Percentiles rank a stretch among this genome's conserved stretches.
Evolutionary conservation across 2,329 filamentous ascomycete genomes (phyloP).

Genomic region (Metarhizium sp.): DNA sequence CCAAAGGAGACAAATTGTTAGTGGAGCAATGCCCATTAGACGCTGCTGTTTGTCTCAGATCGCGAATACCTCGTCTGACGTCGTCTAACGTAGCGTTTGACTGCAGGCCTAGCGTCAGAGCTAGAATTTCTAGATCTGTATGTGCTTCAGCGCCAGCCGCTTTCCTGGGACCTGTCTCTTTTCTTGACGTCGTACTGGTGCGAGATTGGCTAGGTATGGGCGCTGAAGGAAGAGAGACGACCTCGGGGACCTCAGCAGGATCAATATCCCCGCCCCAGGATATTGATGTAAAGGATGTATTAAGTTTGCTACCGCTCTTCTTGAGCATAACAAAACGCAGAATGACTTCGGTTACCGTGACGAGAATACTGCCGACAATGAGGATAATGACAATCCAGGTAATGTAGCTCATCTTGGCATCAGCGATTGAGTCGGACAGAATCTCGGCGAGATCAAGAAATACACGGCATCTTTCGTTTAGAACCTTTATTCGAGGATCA

Average conservation of each 20-base stretch:
- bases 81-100: slow-evolving; percentile 25
- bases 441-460: slow-evolving; percentile 97
- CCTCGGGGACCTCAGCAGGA: slow-evolving; percentile 8
- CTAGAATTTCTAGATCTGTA: slow-evolving; percentile 25
- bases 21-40: not conserved
- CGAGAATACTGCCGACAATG: slow-evolving; percentile 81
- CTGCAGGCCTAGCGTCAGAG: slow-evolving; percentile 23
- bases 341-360: slow-evolving; percentile 83
- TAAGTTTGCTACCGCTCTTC: slow-evolving; percentile 13
- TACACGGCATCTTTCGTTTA: slow-evolving; percentile 93
- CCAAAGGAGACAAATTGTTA: not conserved
- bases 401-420: slow-evolving; percentile 90
- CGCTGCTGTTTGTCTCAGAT: slow-evolving; percentile 15
- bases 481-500: slow-evolving; percentile 86
- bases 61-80: slow-evolving; percentile 22
- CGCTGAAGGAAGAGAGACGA: slow-evolving; percentile 11
- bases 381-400: slow-evolving; percentile 98
- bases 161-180: not conserved
- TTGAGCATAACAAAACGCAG: slow-evolving; percentile 71
- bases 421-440: slow-evolving; percentile 80
- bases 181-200: not conserved
- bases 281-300: slow-evolving; percentile 7
- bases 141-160: slow-evolving; percentile 9
- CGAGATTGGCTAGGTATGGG: not conserved
- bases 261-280: slow-evolving; percentile 8